A percentile compares a stretch with the other conserved stretches of the same genome.
Conservation (phyloP, 2,329 filamentous ascomycete genomes). For the Pyrenochaeta sp. region DNA sequence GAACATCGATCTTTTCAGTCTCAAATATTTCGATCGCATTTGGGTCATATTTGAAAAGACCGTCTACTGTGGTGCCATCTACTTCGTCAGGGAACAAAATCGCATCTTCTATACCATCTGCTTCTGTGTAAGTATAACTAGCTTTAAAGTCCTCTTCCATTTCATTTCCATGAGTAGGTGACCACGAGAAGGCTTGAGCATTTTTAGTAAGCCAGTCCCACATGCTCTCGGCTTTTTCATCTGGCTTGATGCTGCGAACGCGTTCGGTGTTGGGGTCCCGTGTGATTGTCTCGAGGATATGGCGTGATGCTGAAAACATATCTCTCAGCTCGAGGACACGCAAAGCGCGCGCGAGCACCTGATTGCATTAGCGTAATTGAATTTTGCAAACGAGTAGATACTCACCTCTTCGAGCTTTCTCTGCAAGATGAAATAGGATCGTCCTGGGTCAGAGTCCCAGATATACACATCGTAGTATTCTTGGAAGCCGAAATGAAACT, state of each 20-base stretch:
- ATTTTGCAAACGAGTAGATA: not conserved
- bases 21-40: conserved; percentile 36
- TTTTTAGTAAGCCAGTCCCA: conserved; percentile 43
- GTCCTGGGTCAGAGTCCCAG: conserved; percentile 51
- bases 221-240: conserved; percentile 43
- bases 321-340: conserved; percentile 41
- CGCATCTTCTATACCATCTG: conserved; percentile 52
- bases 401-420: conserved; percentile 43
- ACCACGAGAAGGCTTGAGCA: conserved; percentile 15
- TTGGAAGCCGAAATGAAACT: conserved; percentile 53
- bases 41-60: conserved; percentile 23
- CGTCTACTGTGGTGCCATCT: conserved; percentile 21
- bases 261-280: conserved; percentile 44
- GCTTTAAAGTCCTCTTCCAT: conserved; percentile 32
- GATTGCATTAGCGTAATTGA: not conserved
- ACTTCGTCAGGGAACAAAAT: conserved; percentile 53
- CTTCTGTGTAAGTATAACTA: conserved; percentile 47
- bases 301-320: conserved; percentile 40
- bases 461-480: conserved; percentile 56
- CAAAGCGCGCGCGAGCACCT: conserved; percentile 51
- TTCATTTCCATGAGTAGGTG: conserved; percentile 8
- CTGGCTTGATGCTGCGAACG: conserved; percentile 49
- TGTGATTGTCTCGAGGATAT: conserved; percentile 51
- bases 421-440: conserved; percentile 39
- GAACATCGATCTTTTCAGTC: conserved; percentile 17